Conservation (phyloP, 176 grass and related monocot species). For the Poa annua region DNA sequence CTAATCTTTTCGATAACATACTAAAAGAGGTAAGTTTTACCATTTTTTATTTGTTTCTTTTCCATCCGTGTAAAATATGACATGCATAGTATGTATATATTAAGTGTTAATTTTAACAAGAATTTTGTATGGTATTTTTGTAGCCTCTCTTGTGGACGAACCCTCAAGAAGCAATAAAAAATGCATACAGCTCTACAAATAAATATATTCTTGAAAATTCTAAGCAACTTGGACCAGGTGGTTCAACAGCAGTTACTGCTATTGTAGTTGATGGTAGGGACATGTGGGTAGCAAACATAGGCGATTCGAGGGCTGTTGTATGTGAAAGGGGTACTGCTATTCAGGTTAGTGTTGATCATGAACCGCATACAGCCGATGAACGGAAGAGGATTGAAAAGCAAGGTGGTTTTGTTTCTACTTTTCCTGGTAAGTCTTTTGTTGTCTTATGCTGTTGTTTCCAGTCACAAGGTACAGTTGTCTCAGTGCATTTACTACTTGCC, state of each 20-base stretch:
- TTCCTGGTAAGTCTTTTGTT: conserved; percentile 74
- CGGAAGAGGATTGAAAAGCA: conserved; percentile 88
- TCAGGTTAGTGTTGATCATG: conserved; percentile 96
- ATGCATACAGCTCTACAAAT: conserved; percentile 82
- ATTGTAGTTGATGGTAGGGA: conserved; percentile 96
- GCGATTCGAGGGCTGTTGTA: conserved; percentile 87
- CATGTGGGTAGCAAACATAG: conserved; percentile 97
- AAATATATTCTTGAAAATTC: conserved; percentile 86
- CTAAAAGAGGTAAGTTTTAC: conserved; percentile 60
- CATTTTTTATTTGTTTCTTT: not conserved
- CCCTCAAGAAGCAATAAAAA: conserved; percentile 31
- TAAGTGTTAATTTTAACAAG: not conserved
- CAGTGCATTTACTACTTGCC: not conserved
- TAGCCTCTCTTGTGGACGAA: conserved; percentile 74
- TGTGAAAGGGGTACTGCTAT: conserved; percentile 89
- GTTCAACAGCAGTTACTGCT: conserved; percentile 96
- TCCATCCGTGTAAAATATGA: conserved; percentile 29
- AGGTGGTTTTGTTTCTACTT: conserved; percentile 90
- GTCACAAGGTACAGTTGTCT: not conserved
- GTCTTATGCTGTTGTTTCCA: conserved; percentile 14
- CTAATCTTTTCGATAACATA: conserved; percentile 85
- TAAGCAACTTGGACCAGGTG: conserved; percentile 86
- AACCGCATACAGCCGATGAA: conserved; percentile 67
- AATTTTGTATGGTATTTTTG: conserved; percentile 29
- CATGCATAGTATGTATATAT: not conserved